Conservation (phyloP, 176 grass and related monocot genomes). For the Phragmites australis region DNA sequence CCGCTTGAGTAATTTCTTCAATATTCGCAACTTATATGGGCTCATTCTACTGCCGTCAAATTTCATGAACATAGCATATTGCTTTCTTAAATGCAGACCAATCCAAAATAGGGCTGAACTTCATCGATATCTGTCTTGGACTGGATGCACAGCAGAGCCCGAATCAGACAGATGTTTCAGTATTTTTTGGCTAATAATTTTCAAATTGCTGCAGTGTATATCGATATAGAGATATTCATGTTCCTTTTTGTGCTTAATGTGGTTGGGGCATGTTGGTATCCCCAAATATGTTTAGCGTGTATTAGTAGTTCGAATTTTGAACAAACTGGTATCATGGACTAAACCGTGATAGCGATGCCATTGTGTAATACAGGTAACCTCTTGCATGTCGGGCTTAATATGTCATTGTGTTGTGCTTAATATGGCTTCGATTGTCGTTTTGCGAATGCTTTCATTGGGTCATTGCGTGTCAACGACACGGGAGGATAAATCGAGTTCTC, state of each 20-base stretch:
- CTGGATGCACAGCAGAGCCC: constrained; percentile 11
- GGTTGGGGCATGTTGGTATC: constrained; percentile 15
- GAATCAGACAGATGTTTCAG: constrained; percentile 5
- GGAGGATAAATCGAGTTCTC: too few species aligned
- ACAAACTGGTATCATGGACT: background rate
- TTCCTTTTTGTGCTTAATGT: constrained; percentile 30
- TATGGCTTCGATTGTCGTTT: background rate
- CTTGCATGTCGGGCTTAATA: background rate
- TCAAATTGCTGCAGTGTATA: constrained; percentile 27
- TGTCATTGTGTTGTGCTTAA: background rate
- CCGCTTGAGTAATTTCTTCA: background rate
- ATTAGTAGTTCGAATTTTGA: constrained; percentile 13
- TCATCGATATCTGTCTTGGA: background rate
- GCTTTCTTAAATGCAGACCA: constrained; percentile 2
- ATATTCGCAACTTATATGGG: background rate
- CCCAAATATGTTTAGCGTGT: background rate
- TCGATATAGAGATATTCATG: constrained; percentile 1
- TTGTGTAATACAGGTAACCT: background rate
- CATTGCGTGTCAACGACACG: background rate
- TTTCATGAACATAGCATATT: background rate
- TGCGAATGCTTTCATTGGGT: background rate
- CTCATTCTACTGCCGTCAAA: background rate
- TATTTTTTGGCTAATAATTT: constrained; percentile 38
- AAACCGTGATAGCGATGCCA: background rate
- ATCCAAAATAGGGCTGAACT: constrained; percentile 7